Base-by-base conservation (phyloP, 2,329 filamentous ascomycete genomes). In the Myriangium duriaei region DNA sequence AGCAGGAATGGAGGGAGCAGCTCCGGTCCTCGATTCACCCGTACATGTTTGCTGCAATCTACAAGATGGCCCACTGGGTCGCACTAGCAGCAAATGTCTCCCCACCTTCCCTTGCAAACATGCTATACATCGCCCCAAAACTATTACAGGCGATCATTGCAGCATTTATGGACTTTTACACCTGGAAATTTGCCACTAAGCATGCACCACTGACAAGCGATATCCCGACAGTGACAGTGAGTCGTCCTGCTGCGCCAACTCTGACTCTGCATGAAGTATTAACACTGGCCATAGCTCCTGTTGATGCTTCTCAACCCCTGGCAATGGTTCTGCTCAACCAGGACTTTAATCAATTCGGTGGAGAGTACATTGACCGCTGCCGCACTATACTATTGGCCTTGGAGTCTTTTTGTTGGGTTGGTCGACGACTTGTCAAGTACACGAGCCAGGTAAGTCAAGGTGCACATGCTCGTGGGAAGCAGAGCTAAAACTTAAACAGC, bases 281-380 rank as follows among this genome's bases (percentile, higher is more conserved):
- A 16, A 34, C 9, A 19, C 34, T 16, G 33, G 24, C 13, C 30
- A 42, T 45, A 86, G 78, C 65, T 93, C 32, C 69, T 72, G 42
- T 69, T 91, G 60, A 78, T 76, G 3, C 58, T 81, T 30, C 64
- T 77, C 51, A 93, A 77, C 58, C 84, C 91, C 5, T 98, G 91
- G 86, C 85, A 95, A 57, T 96, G 84, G 83, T 96, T 91, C 60
- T 91, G 81, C 61, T 91, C 86, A 1, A 88, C 86, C 0, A 74
- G 91, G 32, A 94, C 91, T 1, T 80, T 98, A 53, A 95, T 88
- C 39, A 98, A 98, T 61, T 91, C 79, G 37, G 65, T 96, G 4
- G 91, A 98, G 65, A 85, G 81, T n/a, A 82, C 81, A 1, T 63
- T 98, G 48, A 95, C 88, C 4, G 68, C 81, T 42, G 68, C 76